A percentile compares a stretch with the other conserved stretches of the same genome.
Conservation (phyloP, 225 moss, liverwort and hornwort genomes). For the Bryum argenteum region DNA sequence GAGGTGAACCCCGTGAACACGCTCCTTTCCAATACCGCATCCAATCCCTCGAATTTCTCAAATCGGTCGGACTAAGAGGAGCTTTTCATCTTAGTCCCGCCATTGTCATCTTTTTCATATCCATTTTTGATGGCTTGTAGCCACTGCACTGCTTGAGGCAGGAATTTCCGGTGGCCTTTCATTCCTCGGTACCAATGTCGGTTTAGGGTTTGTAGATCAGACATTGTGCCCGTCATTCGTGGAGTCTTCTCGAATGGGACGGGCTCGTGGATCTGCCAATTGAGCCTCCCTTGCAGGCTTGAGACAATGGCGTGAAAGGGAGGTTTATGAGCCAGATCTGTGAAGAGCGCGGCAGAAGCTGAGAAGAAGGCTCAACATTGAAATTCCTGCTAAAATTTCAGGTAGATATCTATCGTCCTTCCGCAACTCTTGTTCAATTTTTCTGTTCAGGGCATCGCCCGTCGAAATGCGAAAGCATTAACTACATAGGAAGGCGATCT, state of each 20-base stretch:
- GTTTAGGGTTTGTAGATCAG: constrained; percentile 10
- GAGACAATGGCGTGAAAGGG: background rate
- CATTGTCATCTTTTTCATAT: background rate
- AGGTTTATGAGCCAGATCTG: constrained; percentile 12
- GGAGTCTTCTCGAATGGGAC: background rate
- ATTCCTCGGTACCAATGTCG: background rate
- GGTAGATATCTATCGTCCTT: background rate
- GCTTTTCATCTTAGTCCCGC: background rate
- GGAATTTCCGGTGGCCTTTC: background rate
- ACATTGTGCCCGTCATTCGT: background rate
- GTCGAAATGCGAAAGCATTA: background rate
- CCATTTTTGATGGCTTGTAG: background rate
- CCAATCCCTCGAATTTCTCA: background rate
- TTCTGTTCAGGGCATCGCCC: background rate
- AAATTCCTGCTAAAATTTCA: constrained; percentile 9
- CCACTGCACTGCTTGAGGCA: background rate
- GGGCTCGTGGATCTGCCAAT: background rate
- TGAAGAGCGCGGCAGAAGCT: constrained; percentile 12
- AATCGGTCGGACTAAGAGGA: background rate
- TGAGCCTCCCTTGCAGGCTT: background rate
- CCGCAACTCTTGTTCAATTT: constrained; percentile 8
- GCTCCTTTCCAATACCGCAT: background rate
- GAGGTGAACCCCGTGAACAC: background rate
- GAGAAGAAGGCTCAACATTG: constrained; percentile 1
- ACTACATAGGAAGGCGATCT: background rate